A percentile compares a stretch with the other conserved stretches of the same genome.
These are phyloP conservation scores for Stellera chamaejasme DNA, from an alignment of 345 rosid genomes.

Conservation along the genomic window DNA sequence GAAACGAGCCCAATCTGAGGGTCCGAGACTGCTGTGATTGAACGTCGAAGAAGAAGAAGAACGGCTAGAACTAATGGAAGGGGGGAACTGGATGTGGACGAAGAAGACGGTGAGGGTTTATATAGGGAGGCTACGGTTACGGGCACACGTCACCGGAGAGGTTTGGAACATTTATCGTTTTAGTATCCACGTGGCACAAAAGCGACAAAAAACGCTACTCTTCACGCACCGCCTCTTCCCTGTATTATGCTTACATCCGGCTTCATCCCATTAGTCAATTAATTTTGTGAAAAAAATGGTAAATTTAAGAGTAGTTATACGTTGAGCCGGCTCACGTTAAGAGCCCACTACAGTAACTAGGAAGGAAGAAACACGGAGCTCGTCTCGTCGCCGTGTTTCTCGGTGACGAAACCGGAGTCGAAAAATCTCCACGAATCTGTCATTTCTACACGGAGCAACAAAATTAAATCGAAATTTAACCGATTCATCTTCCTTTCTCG, in stretches of 20 bases:
- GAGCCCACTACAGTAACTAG: no score
- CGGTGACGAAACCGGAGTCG: no score
- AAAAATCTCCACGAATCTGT: no score
- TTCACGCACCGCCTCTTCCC: slow-evolving; percentile 6
- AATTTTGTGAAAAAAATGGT: no score
- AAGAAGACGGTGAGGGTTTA: slow-evolving; percentile 8
- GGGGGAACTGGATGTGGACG: slow-evolving; percentile 29
- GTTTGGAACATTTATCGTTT: slow-evolving; percentile 9
- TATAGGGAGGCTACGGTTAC: slow-evolving; percentile 49
- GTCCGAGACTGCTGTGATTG: slow-evolving; percentile 22
- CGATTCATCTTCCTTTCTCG: no score
- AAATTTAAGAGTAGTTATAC: no score
- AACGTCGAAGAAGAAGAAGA: neutral
- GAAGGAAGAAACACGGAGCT: no score
- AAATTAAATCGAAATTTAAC: no score
- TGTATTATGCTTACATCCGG: slow-evolving; percentile 15
- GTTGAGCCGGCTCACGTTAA: no score
- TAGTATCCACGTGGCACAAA: slow-evolving; percentile 29
- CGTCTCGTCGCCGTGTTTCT: no score
- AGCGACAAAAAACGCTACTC: slow-evolving; percentile 2
- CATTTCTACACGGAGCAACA: no score
- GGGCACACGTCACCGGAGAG: slow-evolving; percentile 34
- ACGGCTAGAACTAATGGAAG: neutral
- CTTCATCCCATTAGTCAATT: neutral
- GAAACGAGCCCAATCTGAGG: slow-evolving; percentile 12